These are phyloP conservation scores for Periconia sp. DNA, from an alignment of 2,329 filamentous ascomycete species.

Conservation along the genomic window DNA sequence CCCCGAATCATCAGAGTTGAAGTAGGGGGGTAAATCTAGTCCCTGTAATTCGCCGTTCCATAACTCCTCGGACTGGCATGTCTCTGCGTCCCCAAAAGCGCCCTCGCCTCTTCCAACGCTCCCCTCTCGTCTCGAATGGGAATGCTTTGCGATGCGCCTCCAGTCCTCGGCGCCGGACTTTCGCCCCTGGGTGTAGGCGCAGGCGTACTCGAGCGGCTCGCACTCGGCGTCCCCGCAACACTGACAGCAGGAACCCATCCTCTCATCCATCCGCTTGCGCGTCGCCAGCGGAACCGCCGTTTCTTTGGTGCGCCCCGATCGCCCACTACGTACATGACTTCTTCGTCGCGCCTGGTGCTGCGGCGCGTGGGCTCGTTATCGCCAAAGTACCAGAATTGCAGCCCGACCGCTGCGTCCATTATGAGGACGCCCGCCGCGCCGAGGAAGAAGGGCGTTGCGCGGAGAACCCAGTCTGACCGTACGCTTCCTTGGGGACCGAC, in stretches of 20 bases:
- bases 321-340: slow-evolving; percentile 54
- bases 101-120: slow-evolving; percentile 44
- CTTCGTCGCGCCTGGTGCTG: slow-evolving; percentile 45
- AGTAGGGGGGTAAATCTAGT: no score
- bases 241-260: slow-evolving; percentile 66
- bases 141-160: slow-evolving; percentile 24
- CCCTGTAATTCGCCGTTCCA: slow-evolving; percentile 17
- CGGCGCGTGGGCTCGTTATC: slow-evolving; percentile 39
- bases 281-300: slow-evolving; percentile 59
- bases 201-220: slow-evolving; percentile 35
- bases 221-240: slow-evolving; percentile 43
- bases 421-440: slow-evolving; percentile 69
- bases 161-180: slow-evolving; percentile 16
- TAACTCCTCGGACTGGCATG: slow-evolving; percentile 45
- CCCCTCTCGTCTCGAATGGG: slow-evolving; percentile 24
- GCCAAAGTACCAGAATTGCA: slow-evolving; percentile 68
- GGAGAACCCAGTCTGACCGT: slow-evolving; percentile 62
- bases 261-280: slow-evolving; percentile 69
- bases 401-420: slow-evolving; percentile 66
- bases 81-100: slow-evolving; percentile 38
- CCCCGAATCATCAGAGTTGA: no score
- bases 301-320: slow-evolving; percentile 35
- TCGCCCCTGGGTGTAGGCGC: slow-evolving; percentile 23
- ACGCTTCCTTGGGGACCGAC: slow-evolving; percentile 62
- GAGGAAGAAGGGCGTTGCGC: slow-evolving; percentile 68